Conservation (phyloP, 2,329 filamentous ascomycete species). For the Thyridium curvatum region DNA sequence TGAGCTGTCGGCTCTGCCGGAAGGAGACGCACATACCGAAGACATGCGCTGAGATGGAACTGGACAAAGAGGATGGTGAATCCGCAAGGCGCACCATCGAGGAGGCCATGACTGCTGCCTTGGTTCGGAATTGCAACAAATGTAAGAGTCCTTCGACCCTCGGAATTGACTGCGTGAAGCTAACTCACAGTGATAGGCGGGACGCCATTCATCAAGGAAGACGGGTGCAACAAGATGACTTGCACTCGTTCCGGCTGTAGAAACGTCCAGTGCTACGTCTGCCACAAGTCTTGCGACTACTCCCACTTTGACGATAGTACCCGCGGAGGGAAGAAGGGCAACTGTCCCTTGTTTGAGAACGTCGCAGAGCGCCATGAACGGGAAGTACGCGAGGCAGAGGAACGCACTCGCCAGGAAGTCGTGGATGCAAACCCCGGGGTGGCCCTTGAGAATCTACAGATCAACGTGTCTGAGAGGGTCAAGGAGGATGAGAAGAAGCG, state of each 20-base stretch:
- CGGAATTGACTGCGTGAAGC: background rate
- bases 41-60: constrained; percentile 61
- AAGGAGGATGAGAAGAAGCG: constrained; percentile 31
- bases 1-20: constrained; percentile 64
- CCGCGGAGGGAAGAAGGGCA: constrained; percentile 40
- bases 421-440: constrained; percentile 54
- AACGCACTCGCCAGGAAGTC: constrained; percentile 47
- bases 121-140: constrained; percentile 71
- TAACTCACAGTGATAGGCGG: constrained; percentile 33
- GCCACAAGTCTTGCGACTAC: constrained; percentile 61
- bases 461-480: constrained; percentile 52
- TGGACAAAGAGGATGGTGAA: constrained; percentile 52
- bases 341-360: constrained; percentile 65
- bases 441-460: constrained; percentile 47
- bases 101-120: constrained; percentile 75
- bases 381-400: constrained; percentile 58
- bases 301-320: constrained; percentile 58
- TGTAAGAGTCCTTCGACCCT: constrained; percentile 27
- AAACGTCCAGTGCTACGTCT: constrained; percentile 63
- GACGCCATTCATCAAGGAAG: constrained; percentile 72
- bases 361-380: constrained; percentile 52
- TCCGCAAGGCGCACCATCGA: constrained; percentile 63
- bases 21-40: constrained; percentile 64
- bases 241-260: constrained; percentile 51
- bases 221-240: constrained; percentile 78